Conservation (phyloP, 140 eudicot species). For the Bidens hawaiensis region DNA sequence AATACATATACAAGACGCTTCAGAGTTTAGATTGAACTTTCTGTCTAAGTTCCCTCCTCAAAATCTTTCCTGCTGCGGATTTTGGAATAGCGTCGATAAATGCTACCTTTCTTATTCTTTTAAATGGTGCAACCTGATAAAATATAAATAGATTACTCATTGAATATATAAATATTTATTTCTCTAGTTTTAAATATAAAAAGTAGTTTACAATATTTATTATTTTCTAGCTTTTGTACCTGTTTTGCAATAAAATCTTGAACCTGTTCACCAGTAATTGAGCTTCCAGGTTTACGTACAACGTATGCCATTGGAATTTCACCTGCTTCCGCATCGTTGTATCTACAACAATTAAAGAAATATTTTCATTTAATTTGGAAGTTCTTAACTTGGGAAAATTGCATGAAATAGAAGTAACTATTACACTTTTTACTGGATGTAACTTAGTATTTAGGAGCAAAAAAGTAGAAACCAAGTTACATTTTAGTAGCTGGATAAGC, state of each 20-base stretch:
- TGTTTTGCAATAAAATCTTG: slow-evolving; percentile 41
- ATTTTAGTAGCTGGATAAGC: too few species aligned
- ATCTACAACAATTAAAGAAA: slow-evolving; percentile 20
- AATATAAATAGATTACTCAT: neutral
- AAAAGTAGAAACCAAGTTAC: neutral
- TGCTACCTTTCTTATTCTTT: slow-evolving; percentile 45
- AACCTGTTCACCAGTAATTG: slow-evolving; percentile 29
- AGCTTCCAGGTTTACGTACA: slow-evolving; percentile 37
- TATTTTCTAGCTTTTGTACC: slow-evolving; percentile 29
- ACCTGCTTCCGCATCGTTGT: slow-evolving; percentile 56
- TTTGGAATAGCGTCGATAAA: slow-evolving; percentile 45
- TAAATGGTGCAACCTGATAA: slow-evolving; percentile 60
- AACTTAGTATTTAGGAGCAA: neutral
- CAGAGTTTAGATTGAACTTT: slow-evolving; percentile 31
- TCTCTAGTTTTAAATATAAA: neutral
- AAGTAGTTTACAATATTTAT: neutral
- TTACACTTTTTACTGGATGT: neutral
- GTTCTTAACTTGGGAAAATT: neutral
- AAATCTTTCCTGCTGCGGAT: slow-evolving; percentile 51
- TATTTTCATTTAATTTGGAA: neutral
- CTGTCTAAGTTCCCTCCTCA: slow-evolving; percentile 53
- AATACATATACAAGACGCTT: neutral
- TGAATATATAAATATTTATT: neutral
- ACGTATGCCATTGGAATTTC: slow-evolving; percentile 62
- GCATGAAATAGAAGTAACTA: neutral